Percentiles rank a stretch among this genome's conserved stretches.
Evolutionary conservation across 208 protist genomes (phyloP).

Genomic region (Trypanosoma avium): DNA sequence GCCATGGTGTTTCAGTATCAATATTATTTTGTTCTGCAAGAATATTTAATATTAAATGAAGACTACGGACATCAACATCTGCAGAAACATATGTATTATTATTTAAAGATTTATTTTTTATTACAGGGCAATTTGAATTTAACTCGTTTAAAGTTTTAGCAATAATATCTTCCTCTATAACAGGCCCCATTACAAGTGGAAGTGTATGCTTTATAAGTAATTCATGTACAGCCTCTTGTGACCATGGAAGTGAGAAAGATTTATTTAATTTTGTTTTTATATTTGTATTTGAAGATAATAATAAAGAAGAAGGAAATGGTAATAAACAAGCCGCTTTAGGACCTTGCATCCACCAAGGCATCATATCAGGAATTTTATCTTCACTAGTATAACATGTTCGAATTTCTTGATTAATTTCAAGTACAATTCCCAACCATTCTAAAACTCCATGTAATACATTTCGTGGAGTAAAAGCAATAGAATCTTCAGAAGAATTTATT

Average conservation of each 20-base stretch:
- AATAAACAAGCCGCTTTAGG: conserved; percentile 5
- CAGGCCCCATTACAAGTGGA: conserved; percentile 3
- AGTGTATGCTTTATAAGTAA: conserved; percentile 8
- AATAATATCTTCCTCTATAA: neutral
- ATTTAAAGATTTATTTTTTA: conserved; percentile 5
- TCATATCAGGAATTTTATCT: conserved; percentile 2
- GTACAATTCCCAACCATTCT: conserved; percentile 33
- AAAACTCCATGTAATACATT: conserved; percentile 43
- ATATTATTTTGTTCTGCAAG: conserved; percentile 30
- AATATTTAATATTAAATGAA: conserved; percentile 11
- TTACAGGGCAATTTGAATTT: too few species aligned
- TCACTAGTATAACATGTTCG: neutral
- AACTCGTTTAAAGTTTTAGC: conserved; percentile 2
- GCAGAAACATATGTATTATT: neutral
- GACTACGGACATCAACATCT: conserved; percentile 9
- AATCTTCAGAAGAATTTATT: conserved; percentile 17
- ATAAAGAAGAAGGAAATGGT: neutral
- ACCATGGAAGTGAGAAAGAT: neutral
- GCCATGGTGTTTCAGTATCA: neutral
- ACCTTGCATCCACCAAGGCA: conserved; percentile 19
- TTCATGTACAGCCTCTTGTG: conserved; percentile 8
- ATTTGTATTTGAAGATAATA: neutral
- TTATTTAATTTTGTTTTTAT: too few species aligned
- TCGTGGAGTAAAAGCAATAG: conserved; percentile 34
- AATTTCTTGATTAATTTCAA: conserved; percentile 29